A percentile compares a stretch with the other conserved stretches of the same genome.
Evolutionary conservation across 495 filamentous ascomycete genomes (phyloP).

Genomic region (Trichoderma gamsii): DNA sequence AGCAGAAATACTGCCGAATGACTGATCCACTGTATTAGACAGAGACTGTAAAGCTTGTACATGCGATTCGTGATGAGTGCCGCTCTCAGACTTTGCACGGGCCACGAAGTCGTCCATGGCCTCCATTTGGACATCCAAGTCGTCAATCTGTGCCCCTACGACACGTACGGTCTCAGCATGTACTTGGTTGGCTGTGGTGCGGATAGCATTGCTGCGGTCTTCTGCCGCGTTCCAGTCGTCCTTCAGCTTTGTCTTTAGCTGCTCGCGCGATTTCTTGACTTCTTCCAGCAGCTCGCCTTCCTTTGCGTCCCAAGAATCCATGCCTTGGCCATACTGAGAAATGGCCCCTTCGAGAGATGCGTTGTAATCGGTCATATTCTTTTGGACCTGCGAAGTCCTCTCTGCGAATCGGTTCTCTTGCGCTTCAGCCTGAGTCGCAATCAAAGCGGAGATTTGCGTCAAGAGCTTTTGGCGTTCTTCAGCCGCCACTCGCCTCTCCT

Average conservation of each 20-base stretch:
- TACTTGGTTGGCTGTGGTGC: slow-evolving; percentile 74
- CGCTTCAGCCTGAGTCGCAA: slow-evolving; percentile 64
- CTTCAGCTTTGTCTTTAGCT: slow-evolving; percentile 72
- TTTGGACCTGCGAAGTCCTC: slow-evolving; percentile 54
- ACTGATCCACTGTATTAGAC: slow-evolving; percentile 56
- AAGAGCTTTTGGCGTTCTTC: slow-evolving; percentile 68
- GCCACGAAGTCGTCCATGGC: slow-evolving; percentile 86
- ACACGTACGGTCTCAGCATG: slow-evolving; percentile 88
- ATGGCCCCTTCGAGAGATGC: slow-evolving; percentile 58
- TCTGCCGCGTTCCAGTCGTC: slow-evolving; percentile 63
- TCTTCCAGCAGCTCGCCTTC: slow-evolving; percentile 64
- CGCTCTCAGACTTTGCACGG: slow-evolving; percentile 76
- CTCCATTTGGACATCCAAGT: slow-evolving; percentile 80
- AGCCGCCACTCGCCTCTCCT: slow-evolving; percentile 69
- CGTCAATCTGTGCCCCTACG: slow-evolving; percentile 79
- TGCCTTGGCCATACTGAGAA: slow-evolving; percentile 58
- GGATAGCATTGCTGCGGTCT: slow-evolving; percentile 61
- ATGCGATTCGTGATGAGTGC: slow-evolving; percentile 62
- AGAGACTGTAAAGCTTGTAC: slow-evolving; percentile 54
- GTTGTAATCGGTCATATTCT: slow-evolving; percentile 55
- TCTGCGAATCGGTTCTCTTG: slow-evolving; percentile 66
- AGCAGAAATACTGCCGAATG: slow-evolving; percentile 60
- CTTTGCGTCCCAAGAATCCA: slow-evolving; percentile 68
- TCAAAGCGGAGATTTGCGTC: slow-evolving; percentile 64
- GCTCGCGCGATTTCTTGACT: slow-evolving; percentile 64